phyloP scores from a whole-genome alignment of 164 flowering plant species.

The Santalum album region DNA sequence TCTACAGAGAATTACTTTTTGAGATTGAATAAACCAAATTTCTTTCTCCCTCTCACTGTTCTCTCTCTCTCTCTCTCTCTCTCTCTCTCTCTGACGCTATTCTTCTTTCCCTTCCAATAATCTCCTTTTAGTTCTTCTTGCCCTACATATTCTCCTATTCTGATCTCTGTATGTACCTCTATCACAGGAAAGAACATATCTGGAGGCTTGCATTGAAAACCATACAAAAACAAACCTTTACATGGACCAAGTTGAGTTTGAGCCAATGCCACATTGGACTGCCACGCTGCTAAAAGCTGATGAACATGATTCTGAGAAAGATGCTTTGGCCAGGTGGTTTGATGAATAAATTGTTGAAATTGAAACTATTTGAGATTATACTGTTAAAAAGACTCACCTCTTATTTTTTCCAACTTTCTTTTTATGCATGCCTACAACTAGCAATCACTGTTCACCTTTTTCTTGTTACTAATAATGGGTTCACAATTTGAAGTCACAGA shows the following conservation, averaged over 20 bases:
- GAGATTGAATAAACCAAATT: no score
- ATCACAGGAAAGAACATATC: constrained; percentile 70
- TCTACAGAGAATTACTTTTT: no score
- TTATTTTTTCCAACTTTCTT: constrained; percentile 2
- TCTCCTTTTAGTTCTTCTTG: no score
- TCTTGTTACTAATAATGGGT: not conserved
- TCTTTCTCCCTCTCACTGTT: no score
- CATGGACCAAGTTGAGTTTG: constrained; percentile 99
- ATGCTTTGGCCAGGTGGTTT: constrained; percentile 35
- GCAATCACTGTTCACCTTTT: not conserved
- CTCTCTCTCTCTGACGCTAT: no score
- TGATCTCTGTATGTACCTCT: not conserved
- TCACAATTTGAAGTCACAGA: constrained; percentile 27
- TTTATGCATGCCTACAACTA: no score
- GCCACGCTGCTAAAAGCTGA: constrained; percentile 56
- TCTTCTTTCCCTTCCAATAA: no score
- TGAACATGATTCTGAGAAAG: constrained; percentile 28
- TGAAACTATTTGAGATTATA: not conserved
- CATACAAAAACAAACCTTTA: constrained; percentile 88
- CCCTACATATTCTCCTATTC: no score
- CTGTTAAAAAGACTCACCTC: not conserved
- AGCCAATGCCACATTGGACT: constrained; percentile 74
- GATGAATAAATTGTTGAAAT: constrained; percentile 4
- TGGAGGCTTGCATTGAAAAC: constrained; percentile 95
- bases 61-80: no score